Evolutionary conservation across 1,139 yeast species (phyloP).

Genomic region (Taphrina sp.): DNA sequence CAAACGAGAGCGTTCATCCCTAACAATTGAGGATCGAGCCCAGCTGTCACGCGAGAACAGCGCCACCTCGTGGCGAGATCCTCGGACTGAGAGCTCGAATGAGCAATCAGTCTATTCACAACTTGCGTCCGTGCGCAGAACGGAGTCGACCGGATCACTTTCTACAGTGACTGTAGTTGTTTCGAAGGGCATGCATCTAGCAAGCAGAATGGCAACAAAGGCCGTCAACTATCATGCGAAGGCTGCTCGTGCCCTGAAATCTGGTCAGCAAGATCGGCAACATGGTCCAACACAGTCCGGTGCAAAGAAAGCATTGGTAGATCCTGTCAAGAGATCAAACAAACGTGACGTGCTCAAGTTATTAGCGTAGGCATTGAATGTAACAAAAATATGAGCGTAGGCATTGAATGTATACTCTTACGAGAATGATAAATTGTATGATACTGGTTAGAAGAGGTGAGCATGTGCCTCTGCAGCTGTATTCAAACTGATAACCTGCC

Average conservation of each 20-base stretch:
- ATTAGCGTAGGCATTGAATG: constrained; percentile 15
- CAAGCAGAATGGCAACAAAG: constrained; percentile 20
- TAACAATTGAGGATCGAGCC: constrained; percentile 23
- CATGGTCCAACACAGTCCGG: neutral
- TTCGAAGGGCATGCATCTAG: constrained; percentile 8
- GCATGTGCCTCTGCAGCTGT: no score
- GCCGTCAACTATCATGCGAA: constrained; percentile 18
- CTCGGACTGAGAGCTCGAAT: neutral
- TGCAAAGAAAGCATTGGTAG: neutral
- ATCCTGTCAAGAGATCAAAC: neutral
- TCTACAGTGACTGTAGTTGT: constrained; percentile 16
- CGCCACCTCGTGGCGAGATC: constrained; percentile 22
- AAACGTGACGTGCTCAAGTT: constrained; percentile 15
- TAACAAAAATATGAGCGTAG: no score
- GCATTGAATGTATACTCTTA: no score
- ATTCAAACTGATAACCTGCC: no score
- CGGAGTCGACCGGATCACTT: neutral
- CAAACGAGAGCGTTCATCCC: constrained; percentile 27
- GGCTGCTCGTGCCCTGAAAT: constrained; percentile 12
- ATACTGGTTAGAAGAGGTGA: no score
- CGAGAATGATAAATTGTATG: no score
- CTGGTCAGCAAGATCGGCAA: neutral
- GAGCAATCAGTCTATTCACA: constrained; percentile 8
- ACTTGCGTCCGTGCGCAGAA: constrained; percentile 5
- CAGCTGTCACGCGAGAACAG: constrained; percentile 11